Base-by-base conservation (phyloP, 371 early-diverging fungal genomes). In the Coemansia sp. region DNA sequence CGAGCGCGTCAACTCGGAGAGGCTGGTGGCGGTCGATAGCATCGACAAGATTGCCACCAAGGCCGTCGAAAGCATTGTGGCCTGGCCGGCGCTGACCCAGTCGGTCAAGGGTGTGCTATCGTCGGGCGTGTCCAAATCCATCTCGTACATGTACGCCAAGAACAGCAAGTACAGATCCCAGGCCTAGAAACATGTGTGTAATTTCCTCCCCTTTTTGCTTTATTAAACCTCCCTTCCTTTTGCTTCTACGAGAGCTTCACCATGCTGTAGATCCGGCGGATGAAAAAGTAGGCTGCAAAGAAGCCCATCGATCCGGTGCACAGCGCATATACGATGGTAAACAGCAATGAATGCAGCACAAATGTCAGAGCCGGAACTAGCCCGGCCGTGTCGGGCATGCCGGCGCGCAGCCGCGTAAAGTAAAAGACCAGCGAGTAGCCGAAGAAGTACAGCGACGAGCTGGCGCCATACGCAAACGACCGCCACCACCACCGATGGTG, bases 71-170 rank as follows among this genome's bases (percentile, higher is more conserved):
- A 60, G 72, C 20, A 89, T 86, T 45, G 85, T 91, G 3, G 77
- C 81, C 20, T 70, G 85, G 38, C 92, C 97, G 1, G 94, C 97
- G 1, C 65, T 98, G 33, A 86, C 90, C 7, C 98, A 98, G 79
- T 89, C 94, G 26, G 63, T 87, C 59, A 98, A 98, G 79, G 98
- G 98, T 2, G 76, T 97, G 12, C 70, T 94, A 20, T 93, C 96
- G 4, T 96, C 97, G 16, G 98, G 98, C 3, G 59, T 89, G 11
- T 6, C 79, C 35, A 89, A 89, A 68, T 85, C 90, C 5, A 66
- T 82, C 8, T 76, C 80, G 14, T 97, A 97, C 80, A 87, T 87
- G 42, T 45, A 60, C 9, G 65, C 66, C 41, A 78, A 78, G 52
- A 72, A 72, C 62, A 54, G n/a, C 16, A 72, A 72, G 52, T 68